These are phyloP conservation scores for Erigeron canadensis DNA, from an alignment of 129 eudicot species.

Conservation along the genomic window DNA sequence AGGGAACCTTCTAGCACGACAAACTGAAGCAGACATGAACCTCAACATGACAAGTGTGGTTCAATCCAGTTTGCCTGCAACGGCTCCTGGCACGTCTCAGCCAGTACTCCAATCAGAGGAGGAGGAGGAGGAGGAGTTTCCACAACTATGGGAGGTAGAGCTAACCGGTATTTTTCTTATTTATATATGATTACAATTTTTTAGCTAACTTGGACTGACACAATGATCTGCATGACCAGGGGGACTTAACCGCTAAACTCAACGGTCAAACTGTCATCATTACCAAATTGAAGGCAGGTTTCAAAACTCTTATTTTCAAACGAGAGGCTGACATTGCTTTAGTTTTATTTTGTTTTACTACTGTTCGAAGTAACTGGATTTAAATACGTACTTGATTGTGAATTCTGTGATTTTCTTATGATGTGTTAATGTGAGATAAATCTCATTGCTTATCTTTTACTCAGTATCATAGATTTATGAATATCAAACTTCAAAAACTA, in stretches of 20 bases:
- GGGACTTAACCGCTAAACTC: conserved; percentile 62
- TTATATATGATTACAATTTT: background rate
- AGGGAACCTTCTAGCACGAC: no score
- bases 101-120: conserved; percentile 35
- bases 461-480: no score
- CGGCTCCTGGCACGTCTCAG: conserved; percentile 65
- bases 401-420: background rate
- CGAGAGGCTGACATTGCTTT: no score
- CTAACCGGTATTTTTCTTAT: background rate
- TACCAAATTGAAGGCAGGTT: conserved; percentile 68
- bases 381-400: no score
- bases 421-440: no score
- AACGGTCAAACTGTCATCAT: conserved; percentile 74
- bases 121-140: conserved; percentile 54
- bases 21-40: no score
- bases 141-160: conserved; percentile 74
- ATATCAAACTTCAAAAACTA: background rate
- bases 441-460: background rate
- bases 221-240: conserved; percentile 41
- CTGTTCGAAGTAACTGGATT: no score
- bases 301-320: background rate
- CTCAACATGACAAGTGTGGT: no score
- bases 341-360: no score
- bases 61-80: background rate
- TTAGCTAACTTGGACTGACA: background rate